Base-by-base conservation (phyloP, 495 filamentous ascomycete species). In the Hypoxylon intermedium region DNA sequence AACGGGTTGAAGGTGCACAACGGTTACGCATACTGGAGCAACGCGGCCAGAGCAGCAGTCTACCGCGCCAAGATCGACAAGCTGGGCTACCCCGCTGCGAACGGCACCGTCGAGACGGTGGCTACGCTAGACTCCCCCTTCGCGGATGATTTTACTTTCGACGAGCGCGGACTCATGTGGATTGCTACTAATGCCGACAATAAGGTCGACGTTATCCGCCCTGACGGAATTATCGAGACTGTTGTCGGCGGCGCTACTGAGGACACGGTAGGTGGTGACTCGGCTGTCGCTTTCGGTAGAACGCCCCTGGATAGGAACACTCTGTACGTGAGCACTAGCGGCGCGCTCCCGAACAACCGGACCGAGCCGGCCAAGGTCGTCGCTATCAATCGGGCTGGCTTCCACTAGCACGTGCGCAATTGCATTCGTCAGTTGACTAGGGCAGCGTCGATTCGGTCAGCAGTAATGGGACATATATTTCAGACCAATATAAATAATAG, bases 11-110 rank as follows among this genome's bases (percentile, higher is more conserved):
- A 72, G 28, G 51, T 74, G 1, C 41, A 48, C 3, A 59, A 56
- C 0, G 53, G 60, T 0, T 60, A 71, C 34, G 45, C 77, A 2
- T 79, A 76, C 58, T 82, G 78, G 59, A 76, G 75, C 24, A 79
- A 79, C 51, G 76, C 75, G 13, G 71, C 73, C 0, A 55, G 65
- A 23, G 64, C 55, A 3, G 63, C 68, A 4, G 74, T 79, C 31
- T 76, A 70, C n/a, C 61, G 57, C 6, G 58, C 74, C 0, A 42
- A 20, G 0, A 58, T 80, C 6, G 68, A 70, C 20, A 21, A 15
- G 5, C 37, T 69, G 6, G 77, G 74, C 0, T 57, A 60, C n/a
- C 61, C 53, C 0, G 56, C 65, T 0, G 60, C 67, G 0, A 38
- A 54, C 13, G 9, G 21, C 30, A 50, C 12, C 20, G 57, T 59